Base-by-base conservation (phyloP, 768 basidiomycete species). In the Amanita subjunquillea region DNA sequence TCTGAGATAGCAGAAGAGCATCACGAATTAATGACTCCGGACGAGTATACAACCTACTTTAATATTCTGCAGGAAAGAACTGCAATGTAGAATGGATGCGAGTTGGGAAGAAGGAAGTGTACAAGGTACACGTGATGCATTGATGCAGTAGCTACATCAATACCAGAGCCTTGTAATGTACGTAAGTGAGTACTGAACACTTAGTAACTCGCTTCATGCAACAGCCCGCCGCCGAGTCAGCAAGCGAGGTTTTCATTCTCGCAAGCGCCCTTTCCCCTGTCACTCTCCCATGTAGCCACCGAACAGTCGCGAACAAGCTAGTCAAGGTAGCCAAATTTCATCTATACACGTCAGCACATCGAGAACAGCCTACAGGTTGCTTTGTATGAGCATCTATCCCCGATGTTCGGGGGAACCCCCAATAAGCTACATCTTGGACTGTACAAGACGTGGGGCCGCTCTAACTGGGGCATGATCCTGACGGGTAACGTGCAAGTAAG, bases 1-100 rank as follows among this genome's bases (percentile, higher is more conserved):
- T 87, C 83, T 3, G 74, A 84, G 56, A 80, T 98, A 40, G 94
- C 89, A 2, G 93, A 96, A 59, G 94, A 92, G 58, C 86, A 94
- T 63, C 86, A 92, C 60, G 93, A 92, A 44, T 62, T 83, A 59
- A 96, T 96, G 93, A 90, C 89, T 3, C 84, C 89, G 2, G 93
- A 94, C 52, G 93, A 96, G 67, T 95, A 95, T 63, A 82, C 83
- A 29, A 80, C 80, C 32, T 91, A 79, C 68, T 91, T 83, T 62
- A 80, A 87, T 58, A 72, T 89, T 55, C 71, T 82, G 63, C 78
- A 80, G 66, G 70, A 74, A 48, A 72, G 66, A 48, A 68, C 68
- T 38, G 51, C 22, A 8, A 37, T 52, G 23, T 53, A 53, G 42
- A 53, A 43, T 17, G 20, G 50, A 9, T 25, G 29, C 7, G 29